phyloP scores from a whole-genome alignment of 2,329 filamentous ascomycete genomes.

The Fusarium sp. region DNA sequence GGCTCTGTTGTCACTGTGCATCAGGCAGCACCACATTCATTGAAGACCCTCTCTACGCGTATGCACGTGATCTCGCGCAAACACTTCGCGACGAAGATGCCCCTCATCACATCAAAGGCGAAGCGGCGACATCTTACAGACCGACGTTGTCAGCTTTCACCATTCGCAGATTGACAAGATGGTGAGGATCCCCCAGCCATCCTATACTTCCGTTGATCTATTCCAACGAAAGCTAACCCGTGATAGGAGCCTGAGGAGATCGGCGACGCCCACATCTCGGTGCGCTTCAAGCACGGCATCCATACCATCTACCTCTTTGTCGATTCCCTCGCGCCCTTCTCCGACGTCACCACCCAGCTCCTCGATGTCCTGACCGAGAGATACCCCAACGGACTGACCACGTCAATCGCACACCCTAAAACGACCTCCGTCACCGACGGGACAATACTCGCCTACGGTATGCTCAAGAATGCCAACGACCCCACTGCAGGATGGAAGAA shows the following conservation, averaged over 20 bases:
- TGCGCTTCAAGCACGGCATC: conserved; percentile 78
- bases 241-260: conserved; percentile 38
- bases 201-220: not conserved
- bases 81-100: conserved; percentile 3
- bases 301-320: conserved; percentile 77
- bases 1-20: not conserved
- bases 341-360: conserved; percentile 67
- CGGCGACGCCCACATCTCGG: conserved; percentile 66
- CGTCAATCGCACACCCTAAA: conserved; percentile 45
- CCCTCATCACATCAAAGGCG: conserved; percentile 9
- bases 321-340: conserved; percentile 66
- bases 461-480: conserved; percentile 58
- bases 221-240: not conserved
- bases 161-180: conserved; percentile 24
- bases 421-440: conserved; percentile 53
- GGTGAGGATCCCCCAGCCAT: not conserved
- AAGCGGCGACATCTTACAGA: not conserved
- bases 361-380: conserved; percentile 66
- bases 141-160: conserved; percentile 7
- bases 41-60: conserved; percentile 16
- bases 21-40: not conserved
- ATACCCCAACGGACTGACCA: conserved; percentile 64
- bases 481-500: conserved; percentile 61
- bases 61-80: conserved; percentile 29
- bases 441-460: conserved; percentile 58